Base-by-base conservation (phyloP, 768 basidiomycete genomes). In the Rhizopogon rudus region DNA sequence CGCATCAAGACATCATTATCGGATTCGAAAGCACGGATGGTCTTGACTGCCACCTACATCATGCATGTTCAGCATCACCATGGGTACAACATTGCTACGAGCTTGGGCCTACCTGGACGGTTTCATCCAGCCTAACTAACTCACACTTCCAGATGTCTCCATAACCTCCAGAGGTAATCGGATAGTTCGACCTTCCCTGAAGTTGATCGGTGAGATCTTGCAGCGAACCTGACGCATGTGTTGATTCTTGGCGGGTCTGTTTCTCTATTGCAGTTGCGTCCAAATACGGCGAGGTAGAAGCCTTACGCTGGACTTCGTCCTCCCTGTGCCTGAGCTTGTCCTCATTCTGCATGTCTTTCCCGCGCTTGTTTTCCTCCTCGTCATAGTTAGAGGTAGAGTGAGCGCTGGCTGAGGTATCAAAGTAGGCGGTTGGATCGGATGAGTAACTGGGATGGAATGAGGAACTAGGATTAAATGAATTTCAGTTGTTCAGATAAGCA, bases 391-490 rank as follows among this genome's bases (percentile, higher is more conserved):
- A 31, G 31, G 31, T 31, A 31, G 31, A 31, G 9, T 6, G 31
- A 9, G 31, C 6, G 31, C 31, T 31, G 6, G 31, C 7, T 31
- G 31, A 2, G 9, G 6, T 31, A 31, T 31, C 31, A 31, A 31
- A 1, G 31, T 9, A 31, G 31, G 31, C 31, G 9, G 6, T 31
- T 31, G 6, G 31, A 7, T 31, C 29, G 29, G 6, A 31, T 31
- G 6, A 31, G 31, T 4, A 31, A 31, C 31, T 31, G 9, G 6
- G 31, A 7, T 31, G 1, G 87, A 88, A 49, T 97, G 75, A 0
- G 86, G 86, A 51, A 83, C 74, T 0, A 86, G 85, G 58, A 87
- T 90, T 54, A 33, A 33, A 13, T 16, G 42, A n/a, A 61, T 53
- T 39, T 13, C 0, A 45, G 44, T 12, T 2, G 16, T 17, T 13